These are phyloP conservation scores for Picochlorum sp. DNA, from an alignment of 139 green algal species.

Conservation along the genomic window DNA sequence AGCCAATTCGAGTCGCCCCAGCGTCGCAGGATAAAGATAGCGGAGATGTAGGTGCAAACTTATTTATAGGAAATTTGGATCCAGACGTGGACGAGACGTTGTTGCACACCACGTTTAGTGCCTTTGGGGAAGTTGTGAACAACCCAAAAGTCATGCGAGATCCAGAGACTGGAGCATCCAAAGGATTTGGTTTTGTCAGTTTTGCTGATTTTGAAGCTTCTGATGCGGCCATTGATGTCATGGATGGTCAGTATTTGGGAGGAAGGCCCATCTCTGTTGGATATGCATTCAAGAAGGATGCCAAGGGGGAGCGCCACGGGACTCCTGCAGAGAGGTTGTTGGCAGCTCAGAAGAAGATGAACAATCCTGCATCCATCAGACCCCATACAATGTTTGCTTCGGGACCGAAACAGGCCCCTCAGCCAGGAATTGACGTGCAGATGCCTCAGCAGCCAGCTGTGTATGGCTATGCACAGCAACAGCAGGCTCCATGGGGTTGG, in stretches of 20 bases:
- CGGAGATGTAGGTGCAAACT: conserved; percentile 89
- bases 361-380: conserved; percentile 31
- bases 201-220: conserved; percentile 91
- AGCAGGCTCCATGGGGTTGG: conserved; percentile 2
- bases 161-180: conserved; percentile 75
- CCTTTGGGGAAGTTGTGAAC: conserved; percentile 88
- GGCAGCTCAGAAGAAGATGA: conserved; percentile 64
- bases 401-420: conserved; percentile 25
- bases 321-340: conserved; percentile 86
- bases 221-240: conserved; percentile 90
- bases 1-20: conserved; percentile 95
- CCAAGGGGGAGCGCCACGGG: conserved; percentile 91
- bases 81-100: conserved; percentile 97
- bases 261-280: conserved; percentile 80
- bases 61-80: conserved; percentile 97
- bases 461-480: neutral
- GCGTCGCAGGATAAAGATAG: conserved; percentile 69
- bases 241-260: conserved; percentile 93
- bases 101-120: conserved; percentile 97
- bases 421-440: conserved; percentile 11
- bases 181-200: conserved; percentile 93
- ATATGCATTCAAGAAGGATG: conserved; percentile 98
- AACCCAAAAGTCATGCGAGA: conserved; percentile 97
- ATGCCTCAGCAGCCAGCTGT: neutral
- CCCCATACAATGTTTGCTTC: conserved; percentile 85